Evolutionary conservation across 148 eudicot species (phyloP), one percentile per base, ranked within the genome.

Genomic region (Beta vulgaris): DNA sequence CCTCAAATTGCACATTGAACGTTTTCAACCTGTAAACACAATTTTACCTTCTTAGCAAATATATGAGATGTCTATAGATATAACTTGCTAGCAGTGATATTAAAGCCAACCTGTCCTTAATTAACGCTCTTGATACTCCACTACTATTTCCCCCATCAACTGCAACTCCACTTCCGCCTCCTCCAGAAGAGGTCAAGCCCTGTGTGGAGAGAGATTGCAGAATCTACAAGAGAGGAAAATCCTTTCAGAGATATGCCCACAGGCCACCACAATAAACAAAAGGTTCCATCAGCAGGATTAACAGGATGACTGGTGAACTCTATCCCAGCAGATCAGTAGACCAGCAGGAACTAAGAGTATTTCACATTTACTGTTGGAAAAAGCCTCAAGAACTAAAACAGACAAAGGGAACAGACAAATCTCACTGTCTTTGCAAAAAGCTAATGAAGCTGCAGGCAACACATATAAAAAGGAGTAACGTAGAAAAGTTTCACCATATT

Each of bases 1-100:
- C 99, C 82, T 92, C 99, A 83, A 95, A 95, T 84, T 87, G 93
- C 58, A 83, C 74, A 81, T 95, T 95, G 76, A 95, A 95, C 64
- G 75, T 80, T 89, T 89, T 92, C 76, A 95, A 82, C 82, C 99
- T 95, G 87, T 70, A 40, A 49, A 28, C 54, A 69, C 31, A 28
- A 71, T 28, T 11, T 65, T 19, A 28, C 15, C 51, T 37, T 29
- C 35, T 40, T 26, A 72, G 36, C 58, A 70, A 46, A 48, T 31
- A 14, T 67, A 59, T 15, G 40, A 78, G 29, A 57, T 48, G 2
- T 7, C 26, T 19, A 23, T 54, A 31, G 46, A 32, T 3, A 35
- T 39, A 7, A 49, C 26, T 46, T 35, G 8, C 19, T 32, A 49
- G 39, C 14, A n/a, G 14, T 21, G 31, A 69, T 26, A 32, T 32